Conservation (phyloP, 495 filamentous ascomycete genomes). For the Opeltia flavorubescens region DNA sequence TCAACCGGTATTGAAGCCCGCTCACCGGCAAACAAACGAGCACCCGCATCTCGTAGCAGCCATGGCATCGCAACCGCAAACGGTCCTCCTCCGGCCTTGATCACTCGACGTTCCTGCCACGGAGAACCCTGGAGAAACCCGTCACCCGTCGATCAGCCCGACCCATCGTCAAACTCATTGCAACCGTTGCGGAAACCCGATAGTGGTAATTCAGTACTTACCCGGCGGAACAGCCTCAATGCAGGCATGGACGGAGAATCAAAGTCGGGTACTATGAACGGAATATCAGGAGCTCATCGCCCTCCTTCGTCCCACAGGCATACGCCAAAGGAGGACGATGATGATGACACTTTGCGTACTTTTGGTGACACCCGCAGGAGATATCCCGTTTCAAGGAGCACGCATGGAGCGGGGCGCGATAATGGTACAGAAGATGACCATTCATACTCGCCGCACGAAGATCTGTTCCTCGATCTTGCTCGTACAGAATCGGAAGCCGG, state of each 20-base stretch:
- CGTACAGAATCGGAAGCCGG: conserved; percentile 35
- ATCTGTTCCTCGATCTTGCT: conserved; percentile 52
- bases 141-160: conserved; percentile 1
- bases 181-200: background rate
- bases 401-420: conserved; percentile 16
- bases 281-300: background rate
- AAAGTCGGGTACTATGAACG: background rate
- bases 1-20: conserved; percentile 19
- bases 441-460: conserved; percentile 31
- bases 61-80: conserved; percentile 28
- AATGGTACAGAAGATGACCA: conserved; percentile 20
- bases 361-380: conserved; percentile 11
- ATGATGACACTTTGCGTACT: conserved; percentile 24
- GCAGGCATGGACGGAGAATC: background rate
- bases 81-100: conserved; percentile 31
- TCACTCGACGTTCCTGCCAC: conserved; percentile 26
- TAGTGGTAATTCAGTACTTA: background rate
- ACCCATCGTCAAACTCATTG: background rate
- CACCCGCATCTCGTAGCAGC: conserved; percentile 29
- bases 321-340: background rate
- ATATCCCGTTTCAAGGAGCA: conserved; percentile 8
- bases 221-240: background rate
- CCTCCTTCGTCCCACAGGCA: background rate
- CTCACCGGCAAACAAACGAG: conserved; percentile 19
- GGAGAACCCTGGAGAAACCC: conserved; percentile 9